A percentile compares a stretch with the other conserved stretches of the same genome.
phyloP scores from a whole-genome alignment of 1,139 yeast genomes.

The Debaryomyces psychrophilus region DNA sequence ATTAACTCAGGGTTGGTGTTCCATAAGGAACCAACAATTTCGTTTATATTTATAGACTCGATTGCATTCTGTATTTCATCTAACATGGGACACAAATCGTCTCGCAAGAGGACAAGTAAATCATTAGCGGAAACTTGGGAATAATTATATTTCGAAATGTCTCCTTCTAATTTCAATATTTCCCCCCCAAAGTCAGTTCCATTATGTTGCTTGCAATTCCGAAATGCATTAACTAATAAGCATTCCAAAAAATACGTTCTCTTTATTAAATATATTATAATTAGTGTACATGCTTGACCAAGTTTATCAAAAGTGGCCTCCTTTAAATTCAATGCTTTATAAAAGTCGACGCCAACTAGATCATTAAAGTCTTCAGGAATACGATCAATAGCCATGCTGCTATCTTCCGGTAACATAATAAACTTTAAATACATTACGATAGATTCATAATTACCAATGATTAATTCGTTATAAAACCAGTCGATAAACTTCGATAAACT shows the following conservation, averaged over 20 bases:
- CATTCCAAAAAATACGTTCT: slow-evolving; percentile 28
- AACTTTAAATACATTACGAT: slow-evolving; percentile 20
- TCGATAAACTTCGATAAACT: slow-evolving; percentile 17
- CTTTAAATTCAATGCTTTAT: slow-evolving; percentile 9
- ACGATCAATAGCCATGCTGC: slow-evolving; percentile 11
- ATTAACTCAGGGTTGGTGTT: not conserved
- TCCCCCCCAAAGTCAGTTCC: not conserved
- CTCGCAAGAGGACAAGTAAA: slow-evolving; percentile 24
- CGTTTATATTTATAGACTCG: not conserved
- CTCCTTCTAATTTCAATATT: slow-evolving; percentile 5
- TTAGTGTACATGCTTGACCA: slow-evolving; percentile 12
- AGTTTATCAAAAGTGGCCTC: slow-evolving; percentile 8
- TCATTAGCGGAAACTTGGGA: slow-evolving; percentile 1
- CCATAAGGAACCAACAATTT: slow-evolving; percentile 2
- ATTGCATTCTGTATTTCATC: slow-evolving; percentile 22
- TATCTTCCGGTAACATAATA: slow-evolving; percentile 6
- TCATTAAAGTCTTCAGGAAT: slow-evolving; percentile 7
- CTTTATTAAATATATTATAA: slow-evolving; percentile 31
- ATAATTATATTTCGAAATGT: slow-evolving; percentile 4
- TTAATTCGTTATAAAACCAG: slow-evolving; percentile 29
- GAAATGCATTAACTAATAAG: slow-evolving; percentile 12
- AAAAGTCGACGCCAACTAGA: slow-evolving; percentile 7
- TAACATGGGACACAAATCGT: slow-evolving; percentile 33
- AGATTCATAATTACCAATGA: slow-evolving; percentile 27
- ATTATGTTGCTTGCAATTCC: not conserved